Conservation (phyloP, 2,329 filamentous ascomycete species). For the Beauveria pseudobassiana region DNA sequence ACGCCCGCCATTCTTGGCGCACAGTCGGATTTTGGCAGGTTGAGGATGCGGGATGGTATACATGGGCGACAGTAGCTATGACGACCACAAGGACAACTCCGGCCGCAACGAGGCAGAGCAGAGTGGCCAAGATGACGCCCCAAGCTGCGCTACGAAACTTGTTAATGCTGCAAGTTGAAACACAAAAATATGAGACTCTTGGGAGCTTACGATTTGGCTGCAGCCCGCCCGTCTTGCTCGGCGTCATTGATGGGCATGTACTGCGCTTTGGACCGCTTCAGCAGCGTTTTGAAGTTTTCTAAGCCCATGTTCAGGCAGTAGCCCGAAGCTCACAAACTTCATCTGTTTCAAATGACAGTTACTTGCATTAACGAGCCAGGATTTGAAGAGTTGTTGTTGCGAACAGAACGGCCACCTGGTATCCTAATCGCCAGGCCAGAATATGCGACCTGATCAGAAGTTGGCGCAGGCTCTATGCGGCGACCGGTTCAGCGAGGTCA, state of each 20-base stretch:
- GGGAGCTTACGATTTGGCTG: background rate
- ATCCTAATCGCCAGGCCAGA: background rate
- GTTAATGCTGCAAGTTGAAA: background rate
- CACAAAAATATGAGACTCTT: rapidly evolving
- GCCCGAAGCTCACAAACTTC: background rate
- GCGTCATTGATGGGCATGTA: background rate
- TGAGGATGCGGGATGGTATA: background rate
- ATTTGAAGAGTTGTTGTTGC: background rate
- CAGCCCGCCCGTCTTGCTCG: background rate
- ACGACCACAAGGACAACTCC: background rate
- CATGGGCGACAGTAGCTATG: background rate
- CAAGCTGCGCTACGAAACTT: background rate
- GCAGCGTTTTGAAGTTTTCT: background rate
- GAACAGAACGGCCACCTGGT: background rate
- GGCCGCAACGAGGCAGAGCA: background rate
- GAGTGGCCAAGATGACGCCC: background rate
- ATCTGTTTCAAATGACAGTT: background rate
- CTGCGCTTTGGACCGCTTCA: background rate
- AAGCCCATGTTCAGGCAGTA: background rate
- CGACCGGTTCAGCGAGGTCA: background rate
- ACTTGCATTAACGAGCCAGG: background rate
- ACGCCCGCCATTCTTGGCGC: slow-evolving; percentile 7
- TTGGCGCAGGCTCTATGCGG: background rate
- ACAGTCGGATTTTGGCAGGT: background rate
- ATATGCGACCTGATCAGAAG: background rate